Evolutionary conservation across 306 rosid genomes (phyloP).

Genomic region (Fragaria vesca): DNA sequence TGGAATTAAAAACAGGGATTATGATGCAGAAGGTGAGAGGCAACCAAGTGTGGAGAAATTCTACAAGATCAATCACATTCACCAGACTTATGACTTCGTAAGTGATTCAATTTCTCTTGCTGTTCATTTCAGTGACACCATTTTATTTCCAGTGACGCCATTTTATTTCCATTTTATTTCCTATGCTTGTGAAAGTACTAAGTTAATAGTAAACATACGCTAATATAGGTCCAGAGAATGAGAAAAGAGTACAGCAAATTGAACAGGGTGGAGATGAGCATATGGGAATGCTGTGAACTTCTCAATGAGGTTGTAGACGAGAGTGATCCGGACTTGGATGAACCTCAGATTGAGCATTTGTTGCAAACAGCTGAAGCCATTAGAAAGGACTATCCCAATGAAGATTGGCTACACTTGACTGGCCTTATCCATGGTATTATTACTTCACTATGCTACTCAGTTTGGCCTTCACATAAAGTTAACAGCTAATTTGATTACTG

Average conservation of each 20-base stretch:
- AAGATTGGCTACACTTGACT: slow-evolving; percentile 81
- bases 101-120: slow-evolving; percentile 17
- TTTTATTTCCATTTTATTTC: not conserved
- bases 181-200: not conserved
- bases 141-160: not conserved
- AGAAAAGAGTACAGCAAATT: slow-evolving; percentile 62
- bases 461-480: not conserved
- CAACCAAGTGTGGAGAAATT: slow-evolving; percentile 63
- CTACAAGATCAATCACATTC: slow-evolving; percentile 57
- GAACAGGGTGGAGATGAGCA: slow-evolving; percentile 73
- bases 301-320: slow-evolving; percentile 81
- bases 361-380: slow-evolving; percentile 85
- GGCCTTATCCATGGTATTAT: slow-evolving; percentile 76
- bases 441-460: not conserved
- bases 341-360: slow-evolving; percentile 77
- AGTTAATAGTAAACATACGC: not conserved
- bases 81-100: slow-evolving; percentile 69
- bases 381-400: slow-evolving; percentile 65
- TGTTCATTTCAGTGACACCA: not conserved
- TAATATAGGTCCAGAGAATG: slow-evolving; percentile 62
- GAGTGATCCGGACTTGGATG: slow-evolving; percentile 85
- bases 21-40: slow-evolving; percentile 60
- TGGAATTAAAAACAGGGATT: slow-evolving; percentile 38
- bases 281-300: slow-evolving; percentile 86
- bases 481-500: slow-evolving; percentile 15